These are phyloP conservation scores for Pseudozyma tsukubaensis DNA, from an alignment of 1,284 basidiomycete genomes.

Conservation along the genomic window DNA sequence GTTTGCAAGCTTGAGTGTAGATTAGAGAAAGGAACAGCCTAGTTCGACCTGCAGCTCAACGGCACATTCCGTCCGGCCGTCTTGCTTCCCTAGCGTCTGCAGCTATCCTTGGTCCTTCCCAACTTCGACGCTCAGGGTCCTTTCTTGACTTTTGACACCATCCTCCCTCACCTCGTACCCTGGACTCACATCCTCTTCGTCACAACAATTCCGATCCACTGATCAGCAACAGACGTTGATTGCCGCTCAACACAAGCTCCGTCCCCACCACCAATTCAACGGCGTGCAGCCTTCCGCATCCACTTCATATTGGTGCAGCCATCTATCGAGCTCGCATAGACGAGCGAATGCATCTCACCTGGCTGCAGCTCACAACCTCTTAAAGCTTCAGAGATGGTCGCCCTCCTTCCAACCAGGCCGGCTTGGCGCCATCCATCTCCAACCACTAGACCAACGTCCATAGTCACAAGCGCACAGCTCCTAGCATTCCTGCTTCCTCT, in stretches of 20 bases:
- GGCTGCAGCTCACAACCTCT: neutral
- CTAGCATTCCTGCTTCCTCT: constrained; percentile 12
- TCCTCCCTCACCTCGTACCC: neutral
- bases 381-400: constrained; percentile 9
- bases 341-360: constrained; percentile 29
- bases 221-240: neutral
- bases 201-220: constrained; percentile 1
- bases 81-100: constrained; percentile 8
- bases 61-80: constrained; percentile 13
- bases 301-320: constrained; percentile 40
- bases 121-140: constrained; percentile 4
- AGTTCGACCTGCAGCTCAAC: constrained; percentile 2
- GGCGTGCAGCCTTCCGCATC: constrained; percentile 31
- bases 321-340: constrained; percentile 24
- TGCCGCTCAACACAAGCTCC: neutral
- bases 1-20: neutral
- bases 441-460: neutral
- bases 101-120: constrained; percentile 13
- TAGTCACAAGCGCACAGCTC: neutral
- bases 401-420: neutral
- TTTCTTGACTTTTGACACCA: neutral
- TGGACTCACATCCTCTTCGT: constrained; percentile 2
- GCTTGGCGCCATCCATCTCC: neutral
- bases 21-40: neutral
- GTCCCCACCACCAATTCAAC: constrained; percentile 16